Conservation (phyloP, 352 stramenopile genomes). For the Globisporangium barbulae region DNA sequence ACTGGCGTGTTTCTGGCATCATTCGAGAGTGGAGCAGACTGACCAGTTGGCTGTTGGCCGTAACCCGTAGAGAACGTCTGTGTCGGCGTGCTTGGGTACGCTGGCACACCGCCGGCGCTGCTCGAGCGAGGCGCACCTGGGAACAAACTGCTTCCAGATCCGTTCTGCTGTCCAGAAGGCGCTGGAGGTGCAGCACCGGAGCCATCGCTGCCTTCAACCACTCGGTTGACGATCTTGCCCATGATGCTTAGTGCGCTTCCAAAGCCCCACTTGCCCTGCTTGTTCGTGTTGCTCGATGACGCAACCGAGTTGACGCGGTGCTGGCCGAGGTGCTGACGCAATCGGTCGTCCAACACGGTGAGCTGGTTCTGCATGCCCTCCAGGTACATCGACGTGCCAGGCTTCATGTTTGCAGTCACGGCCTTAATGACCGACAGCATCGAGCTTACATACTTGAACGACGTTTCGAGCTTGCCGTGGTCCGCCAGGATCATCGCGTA, state of each 20-base stretch:
- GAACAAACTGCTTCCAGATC: slow-evolving; percentile 31
- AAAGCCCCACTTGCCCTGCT: slow-evolving; percentile 76
- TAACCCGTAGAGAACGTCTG: slow-evolving; percentile 12
- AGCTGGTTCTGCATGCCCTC: slow-evolving; percentile 88
- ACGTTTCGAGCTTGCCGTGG: slow-evolving; percentile 75
- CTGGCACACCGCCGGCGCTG: slow-evolving; percentile 19
- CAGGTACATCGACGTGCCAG: slow-evolving; percentile 80
- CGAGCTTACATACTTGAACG: slow-evolving; percentile 86
- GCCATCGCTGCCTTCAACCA: slow-evolving; percentile 74
- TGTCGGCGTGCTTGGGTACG: slow-evolving; percentile 26
- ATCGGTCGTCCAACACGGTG: slow-evolving; percentile 77
- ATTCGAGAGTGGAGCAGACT: slow-evolving; percentile 12
- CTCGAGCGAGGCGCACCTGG: slow-evolving; percentile 28
- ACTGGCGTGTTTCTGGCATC: slow-evolving; percentile 3
- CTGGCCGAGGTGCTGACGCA: slow-evolving; percentile 83
- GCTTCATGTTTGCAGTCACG: slow-evolving; percentile 78
- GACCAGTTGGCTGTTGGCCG: slow-evolving; percentile 22
- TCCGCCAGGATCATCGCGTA: slow-evolving; percentile 85
- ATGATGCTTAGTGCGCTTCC: slow-evolving; percentile 82
- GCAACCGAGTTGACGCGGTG: slow-evolving; percentile 67
- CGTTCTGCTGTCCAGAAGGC: slow-evolving; percentile 8
- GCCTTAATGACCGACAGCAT: slow-evolving; percentile 79
- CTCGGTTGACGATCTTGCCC: slow-evolving; percentile 85
- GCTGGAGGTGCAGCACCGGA: slow-evolving; percentile 11
- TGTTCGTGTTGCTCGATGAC: slow-evolving; percentile 33